These are phyloP conservation scores for Phlebopus sp. DNA, from an alignment of 1,284 basidiomycete species.

Conservation along the genomic window DNA sequence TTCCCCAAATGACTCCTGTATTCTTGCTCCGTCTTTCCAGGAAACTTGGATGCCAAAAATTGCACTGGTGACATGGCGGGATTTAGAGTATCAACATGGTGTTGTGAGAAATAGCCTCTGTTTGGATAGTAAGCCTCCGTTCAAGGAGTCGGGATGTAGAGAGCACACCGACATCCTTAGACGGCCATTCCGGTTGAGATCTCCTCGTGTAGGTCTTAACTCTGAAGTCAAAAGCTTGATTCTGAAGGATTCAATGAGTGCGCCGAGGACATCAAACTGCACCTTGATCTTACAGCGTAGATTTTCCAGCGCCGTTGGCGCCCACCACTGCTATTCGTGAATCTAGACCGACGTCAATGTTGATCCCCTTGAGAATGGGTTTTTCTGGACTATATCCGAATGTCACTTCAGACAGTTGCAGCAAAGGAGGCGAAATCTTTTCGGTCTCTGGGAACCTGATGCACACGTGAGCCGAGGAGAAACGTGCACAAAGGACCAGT, in stretches of 20 bases:
- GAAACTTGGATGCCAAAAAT: conserved; percentile 89
- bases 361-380: conserved; percentile 76
- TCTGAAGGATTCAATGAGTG: conserved; percentile 29
- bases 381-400: conserved; percentile 90
- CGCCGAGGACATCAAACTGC: neutral
- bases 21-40: conserved; percentile 95
- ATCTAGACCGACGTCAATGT: conserved; percentile 89
- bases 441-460: conserved; percentile 86
- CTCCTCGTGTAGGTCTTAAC: conserved; percentile 75
- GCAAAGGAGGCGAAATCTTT: conserved; percentile 94
- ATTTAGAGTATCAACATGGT: conserved; percentile 93
- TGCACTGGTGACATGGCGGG: conserved; percentile 86
- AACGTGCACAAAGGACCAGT: conserved; percentile 4
- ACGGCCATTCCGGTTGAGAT: conserved; percentile 88
- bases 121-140: neutral
- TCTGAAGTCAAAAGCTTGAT: conserved; percentile 97
- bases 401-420: conserved; percentile 89
- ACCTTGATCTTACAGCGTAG: conserved; percentile 55
- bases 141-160: neutral
- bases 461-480: conserved; percentile 3
- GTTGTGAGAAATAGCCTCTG: conserved; percentile 94
- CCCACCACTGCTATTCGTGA: conserved; percentile 91
- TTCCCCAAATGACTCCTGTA: conserved; percentile 95
- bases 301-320: conserved; percentile 79
- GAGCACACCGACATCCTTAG: conserved; percentile 72